Conservation (phyloP, 2,329 filamentous ascomycete genomes). For the Trichoderma breve region DNA sequence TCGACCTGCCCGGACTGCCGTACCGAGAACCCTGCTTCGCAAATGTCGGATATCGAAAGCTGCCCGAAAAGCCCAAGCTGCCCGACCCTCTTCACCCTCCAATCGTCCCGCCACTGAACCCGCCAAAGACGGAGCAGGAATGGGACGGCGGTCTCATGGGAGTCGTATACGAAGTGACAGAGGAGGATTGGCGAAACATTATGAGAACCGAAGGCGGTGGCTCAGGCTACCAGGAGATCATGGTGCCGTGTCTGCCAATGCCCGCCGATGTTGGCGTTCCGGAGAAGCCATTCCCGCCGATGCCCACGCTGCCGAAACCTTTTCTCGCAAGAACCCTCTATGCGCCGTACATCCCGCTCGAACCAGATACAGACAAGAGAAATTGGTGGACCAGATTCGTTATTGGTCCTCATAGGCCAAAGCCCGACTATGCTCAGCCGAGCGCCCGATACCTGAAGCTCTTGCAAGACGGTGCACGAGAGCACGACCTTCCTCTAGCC, state of each 20-base stretch:
- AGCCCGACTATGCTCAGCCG: constrained; percentile 73
- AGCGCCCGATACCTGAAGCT: constrained; percentile 81
- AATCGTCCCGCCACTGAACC: constrained; percentile 30
- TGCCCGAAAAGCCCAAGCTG: constrained; percentile 41
- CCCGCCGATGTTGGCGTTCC: constrained; percentile 60
- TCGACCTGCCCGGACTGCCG: constrained; percentile 81
- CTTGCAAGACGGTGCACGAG: constrained; percentile 72
- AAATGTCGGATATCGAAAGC: constrained; percentile 65
- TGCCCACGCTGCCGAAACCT: constrained; percentile 53
- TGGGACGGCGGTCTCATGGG: constrained; percentile 86
- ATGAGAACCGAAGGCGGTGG: constrained; percentile 90
- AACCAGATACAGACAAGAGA: constrained; percentile 35
- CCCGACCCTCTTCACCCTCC: constrained; percentile 34
- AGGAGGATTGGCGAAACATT: constrained; percentile 77
- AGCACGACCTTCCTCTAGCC: constrained; percentile 74
- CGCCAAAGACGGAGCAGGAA: constrained; percentile 24
- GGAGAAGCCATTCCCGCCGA: constrained; percentile 54
- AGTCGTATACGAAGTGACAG: constrained; percentile 92
- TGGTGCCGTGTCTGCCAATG: constrained; percentile 74
- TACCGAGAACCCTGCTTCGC: constrained; percentile 92
- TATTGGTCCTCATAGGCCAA: constrained; percentile 52
- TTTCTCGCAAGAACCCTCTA: constrained; percentile 87
- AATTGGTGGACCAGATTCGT: constrained; percentile 50
- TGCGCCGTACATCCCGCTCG: constrained; percentile 53
- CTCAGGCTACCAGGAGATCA: constrained; percentile 76